These are phyloP conservation scores for Escovopsis sp. DNA, from an alignment of 2,329 filamentous ascomycete genomes.

Conservation along the genomic window DNA sequence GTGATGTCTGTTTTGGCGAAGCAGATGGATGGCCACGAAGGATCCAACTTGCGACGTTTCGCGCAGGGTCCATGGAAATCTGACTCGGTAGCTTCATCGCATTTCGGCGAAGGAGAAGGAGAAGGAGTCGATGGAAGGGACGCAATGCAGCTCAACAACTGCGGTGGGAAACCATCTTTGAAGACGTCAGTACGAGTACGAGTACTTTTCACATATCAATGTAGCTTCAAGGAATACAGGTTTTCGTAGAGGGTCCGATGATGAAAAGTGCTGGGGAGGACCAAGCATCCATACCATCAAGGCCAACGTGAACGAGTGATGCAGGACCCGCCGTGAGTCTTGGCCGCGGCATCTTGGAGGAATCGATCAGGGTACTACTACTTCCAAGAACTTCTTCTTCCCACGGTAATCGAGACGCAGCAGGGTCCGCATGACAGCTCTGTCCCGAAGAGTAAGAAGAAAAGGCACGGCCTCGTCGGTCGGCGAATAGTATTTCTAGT, in stretches of 20 bases:
- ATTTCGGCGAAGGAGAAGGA: background rate
- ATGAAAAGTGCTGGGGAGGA: background rate
- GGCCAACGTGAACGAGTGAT: background rate
- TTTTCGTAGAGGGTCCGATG: too few relatives aligned
- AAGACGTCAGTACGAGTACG: background rate
- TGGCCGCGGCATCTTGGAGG: background rate
- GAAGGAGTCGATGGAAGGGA: background rate
- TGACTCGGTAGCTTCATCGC: background rate
- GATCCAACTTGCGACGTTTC: constrained; percentile 19
- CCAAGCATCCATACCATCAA: background rate
- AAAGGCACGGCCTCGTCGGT: too few relatives aligned
- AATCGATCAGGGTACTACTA: background rate
- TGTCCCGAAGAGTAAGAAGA: too few relatives aligned
- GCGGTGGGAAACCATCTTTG: background rate
- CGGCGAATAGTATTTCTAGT: too few relatives aligned
- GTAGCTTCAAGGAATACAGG: too few relatives aligned
- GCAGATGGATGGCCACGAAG: constrained; percentile 8
- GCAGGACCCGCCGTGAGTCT: background rate
- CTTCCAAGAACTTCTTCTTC: too few relatives aligned
- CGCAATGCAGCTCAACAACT: background rate
- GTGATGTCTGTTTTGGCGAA: constrained; percentile 13
- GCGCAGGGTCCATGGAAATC: constrained; percentile 8
- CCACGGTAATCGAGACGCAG: too few relatives aligned
- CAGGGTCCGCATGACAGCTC: too few relatives aligned
- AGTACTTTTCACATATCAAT: too few relatives aligned